Base-by-base conservation (phyloP, 305 asterid species). In the Nicotiana rustica region DNA sequence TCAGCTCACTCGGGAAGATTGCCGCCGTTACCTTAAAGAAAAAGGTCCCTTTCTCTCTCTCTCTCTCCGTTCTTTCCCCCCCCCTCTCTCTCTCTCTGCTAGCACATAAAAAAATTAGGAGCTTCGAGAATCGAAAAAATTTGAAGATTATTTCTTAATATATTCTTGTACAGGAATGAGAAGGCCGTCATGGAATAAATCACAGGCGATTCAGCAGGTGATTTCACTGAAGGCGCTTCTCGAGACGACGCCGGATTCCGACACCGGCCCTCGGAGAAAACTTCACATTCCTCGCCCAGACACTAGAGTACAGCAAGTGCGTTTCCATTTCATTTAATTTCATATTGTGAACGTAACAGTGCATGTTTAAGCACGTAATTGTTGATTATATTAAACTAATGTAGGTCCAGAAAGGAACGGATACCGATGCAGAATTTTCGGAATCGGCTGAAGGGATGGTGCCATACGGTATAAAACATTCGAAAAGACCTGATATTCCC, bases 1-100 rank as follows among this genome's bases (percentile, higher is more conserved):
- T 84, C 99, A 95, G 90, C 90, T 95, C 65, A 95, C 99, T 76
- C 97, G 99, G 60, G 98, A 95, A 79, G 98, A 95, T 82, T 95
- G 98, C 94, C 98, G 99, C 87, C 96, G 94, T 79, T 95, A 85
- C 90, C 99, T 95, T 88, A 95, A 92, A 86, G 91, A 91, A 79
- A 94, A 94, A 92, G 99, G 99, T 95, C 69, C 21, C 61, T 56
- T 41, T 81, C 35, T 47, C 79, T 67, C 55, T 18, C 7, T 18
- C 4, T 10, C 21, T 67, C 25, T 25, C 25, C 25, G 9, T 33
- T 33, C 2, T 67, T 0, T 65, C 3, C 38, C 75, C 29, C 38
- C 25, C 25, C 25, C 25, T 25, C 25, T 25, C 25, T 25, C 29
- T 67, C 25, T 41, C 25, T 44, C 4, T 19, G 36, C 35, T 13